These are phyloP conservation scores for Carnegiea gigantea DNA, from an alignment of 179 eudicot species.

Conservation along the genomic window DNA sequence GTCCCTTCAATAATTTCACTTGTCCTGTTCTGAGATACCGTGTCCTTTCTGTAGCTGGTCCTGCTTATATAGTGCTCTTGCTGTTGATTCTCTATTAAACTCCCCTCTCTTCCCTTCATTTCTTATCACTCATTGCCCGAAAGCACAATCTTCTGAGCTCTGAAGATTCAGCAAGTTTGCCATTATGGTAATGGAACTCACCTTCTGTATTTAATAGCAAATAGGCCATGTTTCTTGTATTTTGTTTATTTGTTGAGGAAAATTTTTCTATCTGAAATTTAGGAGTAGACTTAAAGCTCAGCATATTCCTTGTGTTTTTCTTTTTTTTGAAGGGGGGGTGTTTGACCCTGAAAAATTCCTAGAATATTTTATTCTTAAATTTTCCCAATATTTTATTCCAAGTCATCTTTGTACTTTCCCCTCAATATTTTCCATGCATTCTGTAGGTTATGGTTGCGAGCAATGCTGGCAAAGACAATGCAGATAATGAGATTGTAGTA, in stretches of 20 bases:
- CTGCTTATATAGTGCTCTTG: background rate
- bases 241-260: background rate
- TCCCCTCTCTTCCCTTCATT: background rate
- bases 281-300: background rate
- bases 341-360: background rate
- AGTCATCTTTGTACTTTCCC: background rate
- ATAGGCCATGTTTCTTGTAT: background rate
- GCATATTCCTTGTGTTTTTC: background rate
- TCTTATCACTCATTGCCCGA: background rate
- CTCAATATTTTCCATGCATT: slow-evolving; percentile 1
- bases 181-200: slow-evolving; percentile 29
- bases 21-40: slow-evolving; percentile 13
- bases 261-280: background rate
- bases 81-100: slow-evolving; percentile 3
- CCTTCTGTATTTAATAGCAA: background rate
- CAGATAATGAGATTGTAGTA: slow-evolving; percentile 39
- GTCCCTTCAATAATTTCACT: slow-evolving; percentile 20
- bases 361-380: background rate
- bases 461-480: slow-evolving; percentile 35
- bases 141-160: slow-evolving; percentile 4
- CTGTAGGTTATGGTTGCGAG: slow-evolving; percentile 49
- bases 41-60: background rate
- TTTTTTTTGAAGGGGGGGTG: background rate
- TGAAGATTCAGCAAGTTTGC: slow-evolving; percentile 4
- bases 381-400: background rate